Conservation (phyloP, 257 asterid species). For the Vinca minor region DNA sequence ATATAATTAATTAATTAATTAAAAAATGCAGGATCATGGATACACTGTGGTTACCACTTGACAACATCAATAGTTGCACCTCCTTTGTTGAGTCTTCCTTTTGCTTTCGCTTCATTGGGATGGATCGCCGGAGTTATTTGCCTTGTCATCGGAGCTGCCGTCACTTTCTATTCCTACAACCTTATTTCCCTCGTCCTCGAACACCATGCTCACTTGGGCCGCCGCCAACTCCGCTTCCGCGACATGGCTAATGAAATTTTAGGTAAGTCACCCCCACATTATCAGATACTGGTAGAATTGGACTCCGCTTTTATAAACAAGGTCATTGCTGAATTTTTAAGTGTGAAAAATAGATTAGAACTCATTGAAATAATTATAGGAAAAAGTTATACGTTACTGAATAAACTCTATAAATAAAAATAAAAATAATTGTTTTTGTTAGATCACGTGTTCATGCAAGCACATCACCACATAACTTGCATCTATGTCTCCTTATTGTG, state of each 20-base stretch:
- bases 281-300: too few relatives aligned
- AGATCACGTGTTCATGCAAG: too few relatives aligned
- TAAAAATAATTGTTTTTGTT: too few relatives aligned
- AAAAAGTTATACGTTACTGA: too few relatives aligned
- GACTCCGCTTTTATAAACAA: too few relatives aligned
- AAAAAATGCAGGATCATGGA: constrained; percentile 55
- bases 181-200: constrained; percentile 67
- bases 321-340: too few relatives aligned
- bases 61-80: constrained; percentile 92
- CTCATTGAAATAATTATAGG: too few relatives aligned
- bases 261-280: constrained; percentile 25
- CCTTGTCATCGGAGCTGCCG: constrained; percentile 49
- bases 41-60: constrained; percentile 77
- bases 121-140: constrained; percentile 56
- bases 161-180: constrained; percentile 69
- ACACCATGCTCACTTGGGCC: constrained; percentile 58
- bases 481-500: too few relatives aligned
- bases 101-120: constrained; percentile 69
- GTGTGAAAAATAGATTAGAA: too few relatives aligned
- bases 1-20: too few relatives aligned
- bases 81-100: constrained; percentile 70
- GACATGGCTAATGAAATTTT: constrained; percentile 71
- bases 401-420: too few relatives aligned
- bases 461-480: too few relatives aligned
- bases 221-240: constrained; percentile 60